Evolutionary conservation across 306 rosid species (phyloP).

Genomic region (Carpinus fangiana): DNA sequence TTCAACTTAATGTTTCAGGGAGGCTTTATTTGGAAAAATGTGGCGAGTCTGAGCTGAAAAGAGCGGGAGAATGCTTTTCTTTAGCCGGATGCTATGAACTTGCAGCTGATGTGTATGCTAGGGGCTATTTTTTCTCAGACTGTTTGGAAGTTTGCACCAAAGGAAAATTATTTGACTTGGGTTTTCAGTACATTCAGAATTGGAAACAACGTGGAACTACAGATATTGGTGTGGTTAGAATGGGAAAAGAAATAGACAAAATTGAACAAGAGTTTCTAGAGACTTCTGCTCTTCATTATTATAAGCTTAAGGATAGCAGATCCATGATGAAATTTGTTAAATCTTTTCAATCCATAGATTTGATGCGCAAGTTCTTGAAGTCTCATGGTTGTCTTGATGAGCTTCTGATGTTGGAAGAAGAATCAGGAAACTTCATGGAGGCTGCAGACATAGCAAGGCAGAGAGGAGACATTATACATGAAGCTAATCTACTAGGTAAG

Average conservation of each 20-base stretch:
- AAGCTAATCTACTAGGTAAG: conserved; percentile 55
- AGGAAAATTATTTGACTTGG: conserved; percentile 56
- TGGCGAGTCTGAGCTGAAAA: too few relatives aligned
- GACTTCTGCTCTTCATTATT: conserved; percentile 57
- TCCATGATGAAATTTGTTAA: conserved; percentile 73
- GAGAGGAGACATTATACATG: conserved; percentile 45
- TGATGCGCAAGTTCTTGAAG: conserved; percentile 56
- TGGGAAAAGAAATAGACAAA: conserved; percentile 29
- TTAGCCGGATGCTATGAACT: too few relatives aligned
- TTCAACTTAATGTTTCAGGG: too few relatives aligned
- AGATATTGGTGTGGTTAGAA: conserved; percentile 18
- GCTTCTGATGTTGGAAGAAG: conserved; percentile 67
- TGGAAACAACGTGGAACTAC: conserved; percentile 56
- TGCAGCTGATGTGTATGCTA: too few relatives aligned
- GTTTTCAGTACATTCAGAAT: conserved; percentile 49
- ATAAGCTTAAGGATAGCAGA: conserved; percentile 38
- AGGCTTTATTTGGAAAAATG: too few relatives aligned
- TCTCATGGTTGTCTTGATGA: conserved; percentile 48
- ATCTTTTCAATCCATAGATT: conserved; percentile 54
- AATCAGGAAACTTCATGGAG: conserved; percentile 57
- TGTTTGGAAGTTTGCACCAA: conserved; percentile 57
- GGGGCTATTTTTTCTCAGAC: conserved; percentile 31
- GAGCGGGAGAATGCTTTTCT: too few relatives aligned
- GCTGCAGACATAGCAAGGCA: conserved; percentile 57
- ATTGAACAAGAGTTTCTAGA: conserved; percentile 60